These are phyloP conservation scores for Pichia sporocuriosa DNA, from an alignment of 805 yeast genomes.

Conservation along the genomic window DNA sequence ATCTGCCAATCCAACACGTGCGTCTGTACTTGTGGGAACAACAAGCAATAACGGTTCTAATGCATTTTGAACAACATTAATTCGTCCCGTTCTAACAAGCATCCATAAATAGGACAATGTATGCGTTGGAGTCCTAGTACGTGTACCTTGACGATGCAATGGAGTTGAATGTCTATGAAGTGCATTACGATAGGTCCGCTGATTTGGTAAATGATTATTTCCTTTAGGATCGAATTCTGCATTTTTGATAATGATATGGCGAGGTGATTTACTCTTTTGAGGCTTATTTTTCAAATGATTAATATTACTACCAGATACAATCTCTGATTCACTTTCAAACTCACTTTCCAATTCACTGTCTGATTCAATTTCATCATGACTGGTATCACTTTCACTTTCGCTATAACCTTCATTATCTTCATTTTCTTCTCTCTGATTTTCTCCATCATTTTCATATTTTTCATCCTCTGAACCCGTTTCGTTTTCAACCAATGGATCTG, in stretches of 20 bases:
- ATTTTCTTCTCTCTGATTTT: neutral
- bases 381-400: no score
- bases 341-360: neutral
- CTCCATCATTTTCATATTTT: conserved; percentile 3
- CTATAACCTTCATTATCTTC: no score
- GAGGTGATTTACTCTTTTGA: no score
- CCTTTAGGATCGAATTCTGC: conserved; percentile 2
- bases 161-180: conserved; percentile 8
- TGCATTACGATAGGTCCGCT: conserved; percentile 3
- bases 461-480: conserved; percentile 1
- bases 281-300: neutral
- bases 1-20: conserved; percentile 7
- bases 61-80: conserved; percentile 5
- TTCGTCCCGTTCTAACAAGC: conserved; percentile 3
- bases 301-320: neutral
- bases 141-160: conserved; percentile 7
- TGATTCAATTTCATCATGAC: neutral
- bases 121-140: conserved; percentile 8
- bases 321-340: neutral
- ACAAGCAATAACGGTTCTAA: conserved; percentile 7
- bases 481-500: no score
- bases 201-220: conserved; percentile 4
- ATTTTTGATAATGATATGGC: conserved; percentile 4
- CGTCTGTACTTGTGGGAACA: conserved; percentile 11
- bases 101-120: conserved; percentile 10